Percentiles rank a stretch among this genome's conserved stretches.
Evolutionary conservation across 345 rosid genomes (phyloP).

Genomic region (Brassica carinata): DNA sequence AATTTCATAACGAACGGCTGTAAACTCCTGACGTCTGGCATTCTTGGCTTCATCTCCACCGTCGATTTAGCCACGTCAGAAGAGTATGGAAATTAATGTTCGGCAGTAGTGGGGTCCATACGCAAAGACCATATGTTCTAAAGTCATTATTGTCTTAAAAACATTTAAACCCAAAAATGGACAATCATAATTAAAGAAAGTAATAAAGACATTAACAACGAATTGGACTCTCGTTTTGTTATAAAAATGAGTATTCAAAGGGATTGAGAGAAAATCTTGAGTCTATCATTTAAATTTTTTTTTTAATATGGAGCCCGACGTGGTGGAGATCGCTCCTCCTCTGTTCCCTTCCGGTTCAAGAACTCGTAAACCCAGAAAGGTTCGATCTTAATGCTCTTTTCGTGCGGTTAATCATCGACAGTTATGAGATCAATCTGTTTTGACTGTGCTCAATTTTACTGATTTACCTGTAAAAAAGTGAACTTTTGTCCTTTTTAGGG

Average conservation of each 20-base stretch:
- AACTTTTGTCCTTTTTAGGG: neutral
- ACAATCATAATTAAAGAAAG: constrained; percentile 2
- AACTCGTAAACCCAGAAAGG: constrained; percentile 60
- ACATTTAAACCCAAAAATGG: neutral
- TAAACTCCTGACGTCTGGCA: neutral
- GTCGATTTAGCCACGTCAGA: constrained; percentile 5
- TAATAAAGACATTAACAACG: neutral
- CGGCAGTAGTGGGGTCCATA: constrained; percentile 10
- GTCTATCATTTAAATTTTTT: no score
- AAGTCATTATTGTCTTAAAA: constrained; percentile 14
- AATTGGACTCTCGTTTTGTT: neutral
- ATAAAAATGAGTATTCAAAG: constrained; percentile 10
- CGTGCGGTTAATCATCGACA: neutral
- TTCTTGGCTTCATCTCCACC: neutral
- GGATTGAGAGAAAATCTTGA: constrained; percentile 1
- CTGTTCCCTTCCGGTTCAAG: constrained; percentile 40
- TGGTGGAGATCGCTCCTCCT: constrained; percentile 65
- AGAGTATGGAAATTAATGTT: neutral
- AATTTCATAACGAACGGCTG: constrained; percentile 1
- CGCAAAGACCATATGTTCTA: neutral
- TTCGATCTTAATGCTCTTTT: constrained; percentile 14
- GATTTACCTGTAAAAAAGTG: neutral
- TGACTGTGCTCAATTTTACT: neutral
- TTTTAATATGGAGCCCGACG: constrained; percentile 67
- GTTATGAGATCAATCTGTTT: neutral